Percentiles rank a stretch among this genome's conserved stretches.
phyloP scores from a whole-genome alignment of 495 filamentous ascomycete species.

The Mytilinidion resinicola region DNA sequence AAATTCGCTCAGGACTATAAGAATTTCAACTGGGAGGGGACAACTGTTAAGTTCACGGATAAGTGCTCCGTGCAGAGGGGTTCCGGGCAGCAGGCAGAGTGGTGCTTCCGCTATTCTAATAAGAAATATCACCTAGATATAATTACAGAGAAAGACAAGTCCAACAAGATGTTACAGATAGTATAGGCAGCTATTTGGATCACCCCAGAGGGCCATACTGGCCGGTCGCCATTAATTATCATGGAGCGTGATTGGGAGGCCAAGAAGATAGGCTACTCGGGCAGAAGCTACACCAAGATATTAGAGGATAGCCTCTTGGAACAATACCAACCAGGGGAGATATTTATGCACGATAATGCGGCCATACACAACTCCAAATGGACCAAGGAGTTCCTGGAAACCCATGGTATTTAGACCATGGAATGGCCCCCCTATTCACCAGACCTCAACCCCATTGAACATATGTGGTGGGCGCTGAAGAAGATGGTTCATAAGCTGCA shows the following conservation, averaged over 20 bases:
- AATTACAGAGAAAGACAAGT: conserved; percentile 3
- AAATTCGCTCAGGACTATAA: not conserved
- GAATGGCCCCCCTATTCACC: conserved; percentile 23
- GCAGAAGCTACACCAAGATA: not conserved
- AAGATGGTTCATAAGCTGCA: conserved; percentile 15
- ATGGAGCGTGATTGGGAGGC: conserved; percentile 1
- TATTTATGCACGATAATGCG: conserved; percentile 17
- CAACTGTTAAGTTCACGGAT: conserved; percentile 8
- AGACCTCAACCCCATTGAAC: conserved; percentile 22
- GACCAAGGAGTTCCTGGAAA: not conserved
- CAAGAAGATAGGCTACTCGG: no score
- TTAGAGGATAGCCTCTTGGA: not conserved
- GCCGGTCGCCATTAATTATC: conserved; percentile 4
- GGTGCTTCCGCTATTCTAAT: conserved; percentile 1
- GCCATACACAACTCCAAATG: conserved; percentile 6
- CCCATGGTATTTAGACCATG: conserved; percentile 2
- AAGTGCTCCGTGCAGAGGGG: conserved; percentile 9
- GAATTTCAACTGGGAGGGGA: not conserved
- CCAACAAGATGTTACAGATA: conserved; percentile 2
- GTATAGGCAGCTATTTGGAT: conserved; percentile 10
- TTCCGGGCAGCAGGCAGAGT: conserved; percentile 1
- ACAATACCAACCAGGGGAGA: not conserved
- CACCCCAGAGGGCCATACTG: not conserved
- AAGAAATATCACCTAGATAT: conserved; percentile 11
- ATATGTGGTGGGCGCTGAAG: conserved; percentile 15